Evolutionary conservation across 345 rosid species (phyloP).

Genomic region (Eucalyptus sp.): DNA sequence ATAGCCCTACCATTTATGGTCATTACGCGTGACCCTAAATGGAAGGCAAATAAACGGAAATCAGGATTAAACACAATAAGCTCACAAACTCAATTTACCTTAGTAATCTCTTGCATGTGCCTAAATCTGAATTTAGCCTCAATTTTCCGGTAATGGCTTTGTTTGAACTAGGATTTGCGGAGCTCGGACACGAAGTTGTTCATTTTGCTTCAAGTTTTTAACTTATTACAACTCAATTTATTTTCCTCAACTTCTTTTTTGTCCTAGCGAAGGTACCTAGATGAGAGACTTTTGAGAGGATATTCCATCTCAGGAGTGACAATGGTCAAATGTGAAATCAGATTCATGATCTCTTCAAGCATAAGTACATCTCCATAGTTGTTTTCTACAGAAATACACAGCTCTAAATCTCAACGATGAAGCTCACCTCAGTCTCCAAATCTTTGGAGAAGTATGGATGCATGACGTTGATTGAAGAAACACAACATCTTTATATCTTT

Average conservation of each 20-base stretch:
- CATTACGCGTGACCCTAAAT: background rate
- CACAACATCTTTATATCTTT: background rate
- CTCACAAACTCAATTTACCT: background rate
- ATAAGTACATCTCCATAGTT: background rate
- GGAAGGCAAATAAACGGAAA: background rate
- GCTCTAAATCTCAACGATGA: background rate
- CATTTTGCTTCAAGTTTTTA: background rate
- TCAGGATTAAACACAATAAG: background rate
- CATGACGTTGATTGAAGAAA: background rate
- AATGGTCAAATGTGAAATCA: background rate
- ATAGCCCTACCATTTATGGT: background rate
- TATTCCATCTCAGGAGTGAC: background rate
- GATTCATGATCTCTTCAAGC: background rate
- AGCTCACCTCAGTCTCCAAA: background rate
- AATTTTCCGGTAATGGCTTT: background rate
- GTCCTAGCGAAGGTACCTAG: background rate
- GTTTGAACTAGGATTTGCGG: background rate
- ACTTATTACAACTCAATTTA: background rate
- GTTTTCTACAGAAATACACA: background rate
- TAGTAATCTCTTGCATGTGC: background rate
- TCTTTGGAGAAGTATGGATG: background rate
- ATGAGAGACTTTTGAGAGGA: background rate
- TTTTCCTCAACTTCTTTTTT: background rate
- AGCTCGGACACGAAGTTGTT: background rate
- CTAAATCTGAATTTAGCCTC: background rate